Percentiles rank a stretch among this genome's conserved stretches.
Evolutionary conservation across 2,329 filamentous ascomycete genomes (phyloP).

Genomic region (Acrocalymma vagum): DNA sequence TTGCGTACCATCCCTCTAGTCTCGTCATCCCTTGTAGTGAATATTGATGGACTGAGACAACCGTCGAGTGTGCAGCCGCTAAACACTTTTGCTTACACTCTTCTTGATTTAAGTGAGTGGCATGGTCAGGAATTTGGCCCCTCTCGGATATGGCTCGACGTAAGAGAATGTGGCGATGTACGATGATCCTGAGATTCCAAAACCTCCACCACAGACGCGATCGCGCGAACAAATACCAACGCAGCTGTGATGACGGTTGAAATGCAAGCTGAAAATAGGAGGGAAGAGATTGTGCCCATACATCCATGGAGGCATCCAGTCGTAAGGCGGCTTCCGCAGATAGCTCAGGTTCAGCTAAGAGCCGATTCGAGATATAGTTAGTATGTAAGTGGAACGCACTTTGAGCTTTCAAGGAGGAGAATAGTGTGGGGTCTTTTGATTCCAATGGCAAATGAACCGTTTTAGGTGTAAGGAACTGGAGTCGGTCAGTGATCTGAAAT

Average conservation of each 20-base stretch:
- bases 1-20: slow-evolving; percentile 35
- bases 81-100: slow-evolving; percentile 31
- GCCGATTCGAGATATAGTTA: slow-evolving; percentile 31
- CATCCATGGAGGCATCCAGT: slow-evolving; percentile 24
- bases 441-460: slow-evolving; percentile 25
- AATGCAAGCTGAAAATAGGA: slow-evolving; percentile 23
- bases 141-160: slow-evolving; percentile 30
- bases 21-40: slow-evolving; percentile 25
- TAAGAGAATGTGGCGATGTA: slow-evolving; percentile 32
- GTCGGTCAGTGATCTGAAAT: slow-evolving; percentile 1
- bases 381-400: slow-evolving; percentile 33
- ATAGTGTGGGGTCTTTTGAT: slow-evolving; percentile 25
- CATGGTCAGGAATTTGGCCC: slow-evolving; percentile 25
- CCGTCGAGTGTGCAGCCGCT: slow-evolving; percentile 32
- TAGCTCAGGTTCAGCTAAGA: slow-evolving; percentile 31
- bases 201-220: slow-evolving; percentile 35
- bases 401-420: slow-evolving; percentile 28
- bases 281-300: slow-evolving; percentile 26
- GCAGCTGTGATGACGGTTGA: slow-evolving; percentile 12
- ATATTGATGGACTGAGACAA: slow-evolving; percentile 32
- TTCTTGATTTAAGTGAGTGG: slow-evolving; percentile 26
- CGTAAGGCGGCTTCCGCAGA: slow-evolving; percentile 33
- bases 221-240: slow-evolving; percentile 30
- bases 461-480: slow-evolving; percentile 29
- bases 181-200: slow-evolving; percentile 36